Conservation (phyloP, 2,329 filamentous ascomycete species). For the Penicillium concentricum region DNA sequence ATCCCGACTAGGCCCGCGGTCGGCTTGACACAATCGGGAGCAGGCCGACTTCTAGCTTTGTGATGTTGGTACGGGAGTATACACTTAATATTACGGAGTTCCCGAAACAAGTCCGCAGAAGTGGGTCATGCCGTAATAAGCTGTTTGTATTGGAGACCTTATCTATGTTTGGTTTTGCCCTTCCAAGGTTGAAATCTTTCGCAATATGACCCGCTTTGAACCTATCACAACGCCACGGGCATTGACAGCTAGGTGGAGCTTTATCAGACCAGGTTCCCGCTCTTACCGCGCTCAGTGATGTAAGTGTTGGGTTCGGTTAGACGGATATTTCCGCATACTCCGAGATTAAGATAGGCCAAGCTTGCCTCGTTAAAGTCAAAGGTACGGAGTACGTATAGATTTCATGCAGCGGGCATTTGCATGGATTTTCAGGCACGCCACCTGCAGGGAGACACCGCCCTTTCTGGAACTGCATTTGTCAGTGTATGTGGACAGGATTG, state of each 20-base stretch:
- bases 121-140: neutral
- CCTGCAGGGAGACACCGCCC: neutral
- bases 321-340: constrained; percentile 3
- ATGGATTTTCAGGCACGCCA: neutral
- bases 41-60: constrained; percentile 10
- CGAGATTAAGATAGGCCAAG: neutral
- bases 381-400: too few relatives aligned
- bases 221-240: constrained; percentile 4
- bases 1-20: constrained; percentile 20
- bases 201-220: neutral
- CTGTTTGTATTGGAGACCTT: neutral
- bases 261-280: neutral
- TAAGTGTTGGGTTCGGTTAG: neutral
- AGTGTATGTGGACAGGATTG: neutral
- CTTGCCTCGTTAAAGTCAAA: neutral
- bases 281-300: constrained; percentile 5
- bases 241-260: neutral
- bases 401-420: neutral
- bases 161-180: neutral
- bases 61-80: too few relatives aligned
- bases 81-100: too few relatives aligned
- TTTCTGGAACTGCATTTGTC: neutral
- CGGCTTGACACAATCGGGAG: constrained; percentile 4
- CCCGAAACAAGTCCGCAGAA: neutral
- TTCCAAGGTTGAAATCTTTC: neutral